Conservation (phyloP, 176 grass and related monocot species). For the Coix lacrymajobi region DNA sequence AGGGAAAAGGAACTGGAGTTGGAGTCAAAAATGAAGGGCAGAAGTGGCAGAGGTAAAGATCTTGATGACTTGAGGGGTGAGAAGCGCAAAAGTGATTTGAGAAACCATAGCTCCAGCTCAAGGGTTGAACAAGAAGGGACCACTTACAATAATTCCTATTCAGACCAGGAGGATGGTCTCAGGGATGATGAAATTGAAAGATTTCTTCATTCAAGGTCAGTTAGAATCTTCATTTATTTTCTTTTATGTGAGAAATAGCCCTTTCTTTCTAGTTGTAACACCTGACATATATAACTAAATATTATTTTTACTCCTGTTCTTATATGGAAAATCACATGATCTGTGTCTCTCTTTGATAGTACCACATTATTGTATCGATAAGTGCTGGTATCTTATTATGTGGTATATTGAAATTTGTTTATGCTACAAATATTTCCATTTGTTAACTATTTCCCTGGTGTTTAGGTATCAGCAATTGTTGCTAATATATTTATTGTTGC, state of each 20-base stretch:
- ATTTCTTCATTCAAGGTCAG: conserved; percentile 86
- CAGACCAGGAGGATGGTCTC: conserved; percentile 44
- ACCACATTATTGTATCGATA: background rate
- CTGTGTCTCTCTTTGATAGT: background rate
- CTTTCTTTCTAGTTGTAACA: background rate
- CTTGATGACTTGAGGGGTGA: conserved; percentile 16
- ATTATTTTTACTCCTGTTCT: background rate
- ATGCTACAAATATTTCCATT: background rate
- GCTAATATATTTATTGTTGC: background rate
- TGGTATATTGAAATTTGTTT: background rate
- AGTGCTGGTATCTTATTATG: background rate
- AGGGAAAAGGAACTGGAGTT: conserved; percentile 80
- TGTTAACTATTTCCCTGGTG: background rate
- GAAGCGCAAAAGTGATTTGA: conserved; percentile 42
- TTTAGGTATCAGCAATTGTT: background rate
- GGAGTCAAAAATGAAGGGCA: conserved; percentile 49
- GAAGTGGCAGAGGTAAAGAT: conserved; percentile 27
- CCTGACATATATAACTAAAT: background rate
- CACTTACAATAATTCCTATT: conserved; percentile 31
- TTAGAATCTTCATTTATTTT: background rate
- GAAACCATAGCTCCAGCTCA: conserved; percentile 33
- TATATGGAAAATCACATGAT: background rate
- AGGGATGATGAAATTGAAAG: conserved; percentile 72
- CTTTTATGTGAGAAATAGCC: background rate
- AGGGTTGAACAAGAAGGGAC: conserved; percentile 34